Base-by-base conservation (phyloP, 2,329 filamentous ascomycete genomes). In the Aspergillus arachidicola region DNA sequence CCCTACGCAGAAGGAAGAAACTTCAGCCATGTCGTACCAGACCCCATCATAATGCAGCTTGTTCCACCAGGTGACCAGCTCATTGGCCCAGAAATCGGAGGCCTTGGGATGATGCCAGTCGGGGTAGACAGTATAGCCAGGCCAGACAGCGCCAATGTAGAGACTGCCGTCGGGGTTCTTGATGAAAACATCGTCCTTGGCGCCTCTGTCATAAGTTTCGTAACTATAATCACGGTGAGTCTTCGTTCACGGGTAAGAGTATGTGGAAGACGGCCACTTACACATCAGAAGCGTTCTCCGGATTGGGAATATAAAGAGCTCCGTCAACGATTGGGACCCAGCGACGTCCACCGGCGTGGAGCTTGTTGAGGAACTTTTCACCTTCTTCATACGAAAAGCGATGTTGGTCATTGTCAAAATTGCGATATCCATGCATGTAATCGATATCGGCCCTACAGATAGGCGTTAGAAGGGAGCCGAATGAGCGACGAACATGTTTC, bases 301-400 rank as follows among this genome's bases (percentile, higher is more conserved):
- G 89, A 68, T 92, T 90, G 0, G 91, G 91, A 30, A 87, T 85
- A 72, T 93, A 93, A 61, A 91, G 90, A n/a, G 82, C 86, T 7
- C 82, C 79, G 69, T 89, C 86, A 3, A 89, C 82, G 60, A 89
- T 89, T 0, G 86, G 86, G 12, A 88, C 78, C 64, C 86, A 89
- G 67, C 87, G 85, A 64, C 85, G 85, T 34, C 84, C 82, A 64
- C 81, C 81, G 4, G 77, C 78, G 69, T 87, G 85, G 2, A 89
- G 75, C 43, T 79, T 77, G 5, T 78, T 75, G 38, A 89, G 75
- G 68, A 89, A 87, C 1, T 79, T 76, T 46, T 80, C 73, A 4
- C 83, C 85, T 54, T 80, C 82, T 2, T 75, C 76, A 50, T 83
- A 82, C 4, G 81, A 76, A 69, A 84, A 89, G 0, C 82, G 82